phyloP scores from a whole-genome alignment of 2,329 filamentous ascomycete species.

The Pyrenophora graminea region DNA sequence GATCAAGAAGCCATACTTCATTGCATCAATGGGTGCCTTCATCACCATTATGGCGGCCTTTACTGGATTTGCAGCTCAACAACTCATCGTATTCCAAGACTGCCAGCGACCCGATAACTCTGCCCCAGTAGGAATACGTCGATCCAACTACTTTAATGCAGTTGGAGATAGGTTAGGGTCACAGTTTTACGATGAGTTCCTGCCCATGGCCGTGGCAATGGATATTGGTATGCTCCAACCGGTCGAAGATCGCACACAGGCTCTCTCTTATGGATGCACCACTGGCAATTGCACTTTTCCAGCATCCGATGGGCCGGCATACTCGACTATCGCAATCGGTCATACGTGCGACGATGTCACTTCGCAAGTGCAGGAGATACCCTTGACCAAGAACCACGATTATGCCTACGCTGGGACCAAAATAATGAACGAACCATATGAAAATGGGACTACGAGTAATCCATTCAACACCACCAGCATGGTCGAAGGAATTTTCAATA shows the following conservation, averaged over 20 bases:
- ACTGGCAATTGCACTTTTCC: constrained; percentile 19
- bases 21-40: constrained; percentile 12
- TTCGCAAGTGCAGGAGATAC: not conserved
- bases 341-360: constrained; percentile 10
- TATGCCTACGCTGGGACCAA: not conserved
- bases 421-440: too few relatives aligned
- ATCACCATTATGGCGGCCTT: constrained; percentile 8
- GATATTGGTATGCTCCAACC: constrained; percentile 11
- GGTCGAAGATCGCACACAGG: constrained; percentile 8
- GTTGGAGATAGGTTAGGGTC: not conserved
- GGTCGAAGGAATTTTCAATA: not conserved
- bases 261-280: constrained; percentile 12
- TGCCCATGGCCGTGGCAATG: constrained; percentile 10
- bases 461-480: not conserved
- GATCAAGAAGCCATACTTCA: constrained; percentile 1
- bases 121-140: constrained; percentile 1
- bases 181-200: not conserved
- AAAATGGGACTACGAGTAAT: not conserved
- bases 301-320: constrained; percentile 1
- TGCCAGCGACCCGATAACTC: constrained; percentile 3
- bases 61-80: constrained; percentile 13
- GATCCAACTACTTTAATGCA: constrained; percentile 3
- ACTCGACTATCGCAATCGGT: constrained; percentile 10
- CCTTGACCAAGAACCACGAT: not conserved
- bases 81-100: constrained; percentile 11